Evolutionary conservation across 177 flowering plant genomes (phyloP), one percentile per base, ranked within the genome.

Genomic region (Vitis hybrid): DNA sequence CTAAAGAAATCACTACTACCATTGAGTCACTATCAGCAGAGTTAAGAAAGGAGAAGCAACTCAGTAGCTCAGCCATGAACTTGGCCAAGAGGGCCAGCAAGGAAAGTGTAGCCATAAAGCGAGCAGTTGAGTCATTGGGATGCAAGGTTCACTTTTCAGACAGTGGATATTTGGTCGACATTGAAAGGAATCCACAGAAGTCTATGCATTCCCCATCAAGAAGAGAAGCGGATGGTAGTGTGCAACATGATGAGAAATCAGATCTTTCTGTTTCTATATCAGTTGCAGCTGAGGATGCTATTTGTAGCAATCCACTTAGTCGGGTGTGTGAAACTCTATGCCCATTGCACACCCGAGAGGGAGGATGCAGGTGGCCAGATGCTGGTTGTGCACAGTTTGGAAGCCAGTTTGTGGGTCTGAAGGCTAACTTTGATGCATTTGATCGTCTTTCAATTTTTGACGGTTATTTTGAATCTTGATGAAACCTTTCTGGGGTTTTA

Each of bases 361-460:
- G 93, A 69, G 88, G 86, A 60, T 96, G 99, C 79, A 79, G 83
- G 71, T 96, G 98, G 98, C 99, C 98, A 3, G 86, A 92, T 64
- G 91, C 94, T 64, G 97, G 91, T 50, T 96, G 99, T 83, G 96
- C 95, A 51, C 98, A 90, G 80, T 73, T 87, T 52, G 86, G 91
- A 50, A 94, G 97, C 77, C 97, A 96, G 75, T 92, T 94, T 83
- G 81, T 96, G 58, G 99, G 97, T 20, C 65, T 96, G 54, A 94
- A 84, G 75, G 98, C 97, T 27, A 90, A 96, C 64, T 96, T 86
- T 77, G 98, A 96, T 72, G 99, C 98, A 18, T 87, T 96, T 79
- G 98, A 96, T 79, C 81, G 78, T 63, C 91, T 96, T 56, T 91
- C 93, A 12, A 90, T 96, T 41, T 78, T 87, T 67, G 99, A 96